These are phyloP conservation scores for Brettanomyces anomalus DNA, from an alignment of 805 yeast genomes.

Conservation along the genomic window DNA sequence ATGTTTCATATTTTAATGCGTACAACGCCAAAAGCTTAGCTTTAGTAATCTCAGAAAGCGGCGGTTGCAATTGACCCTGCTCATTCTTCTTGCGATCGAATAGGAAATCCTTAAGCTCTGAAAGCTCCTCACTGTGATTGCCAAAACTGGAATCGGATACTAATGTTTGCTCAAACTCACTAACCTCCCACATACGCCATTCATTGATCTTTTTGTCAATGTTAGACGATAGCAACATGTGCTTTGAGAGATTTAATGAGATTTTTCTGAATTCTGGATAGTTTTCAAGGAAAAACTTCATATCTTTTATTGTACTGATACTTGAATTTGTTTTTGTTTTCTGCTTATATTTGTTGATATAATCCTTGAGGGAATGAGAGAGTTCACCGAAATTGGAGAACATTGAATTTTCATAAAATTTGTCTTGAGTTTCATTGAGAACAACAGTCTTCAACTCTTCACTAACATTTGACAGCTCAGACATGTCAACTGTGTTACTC, in stretches of 20 bases:
- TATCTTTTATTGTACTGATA: conserved; percentile 74
- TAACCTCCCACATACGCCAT: conserved; percentile 67
- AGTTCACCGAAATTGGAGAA: conserved; percentile 90
- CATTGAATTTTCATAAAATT: conserved; percentile 73
- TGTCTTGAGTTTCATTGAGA: conserved; percentile 60
- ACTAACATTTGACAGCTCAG: conserved; percentile 44
- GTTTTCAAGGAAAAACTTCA: conserved; percentile 83
- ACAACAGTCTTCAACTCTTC: conserved; percentile 57
- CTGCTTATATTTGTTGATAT: conserved; percentile 72
- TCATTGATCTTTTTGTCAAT: conserved; percentile 64
- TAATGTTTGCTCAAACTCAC: conserved; percentile 84
- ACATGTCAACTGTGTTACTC: conserved; percentile 70
- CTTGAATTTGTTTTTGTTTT: conserved; percentile 70
- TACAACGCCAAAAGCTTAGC: conserved; percentile 67
- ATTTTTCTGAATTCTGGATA: conserved; percentile 90
- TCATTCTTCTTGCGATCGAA: conserved; percentile 18
- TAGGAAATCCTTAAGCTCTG: conserved; percentile 50
- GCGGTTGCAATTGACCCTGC: conserved; percentile 17
- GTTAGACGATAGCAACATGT: conserved; percentile 83
- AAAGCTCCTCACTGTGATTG: conserved; percentile 43
- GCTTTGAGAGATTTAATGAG: conserved; percentile 83
- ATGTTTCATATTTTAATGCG: conserved; percentile 58
- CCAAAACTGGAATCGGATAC: conserved; percentile 45
- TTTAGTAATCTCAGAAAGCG: conserved; percentile 47
- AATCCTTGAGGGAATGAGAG: conserved; percentile 77